phyloP scores from a whole-genome alignment of 2,329 filamentous ascomycete genomes.

The Eutypella sp. region DNA sequence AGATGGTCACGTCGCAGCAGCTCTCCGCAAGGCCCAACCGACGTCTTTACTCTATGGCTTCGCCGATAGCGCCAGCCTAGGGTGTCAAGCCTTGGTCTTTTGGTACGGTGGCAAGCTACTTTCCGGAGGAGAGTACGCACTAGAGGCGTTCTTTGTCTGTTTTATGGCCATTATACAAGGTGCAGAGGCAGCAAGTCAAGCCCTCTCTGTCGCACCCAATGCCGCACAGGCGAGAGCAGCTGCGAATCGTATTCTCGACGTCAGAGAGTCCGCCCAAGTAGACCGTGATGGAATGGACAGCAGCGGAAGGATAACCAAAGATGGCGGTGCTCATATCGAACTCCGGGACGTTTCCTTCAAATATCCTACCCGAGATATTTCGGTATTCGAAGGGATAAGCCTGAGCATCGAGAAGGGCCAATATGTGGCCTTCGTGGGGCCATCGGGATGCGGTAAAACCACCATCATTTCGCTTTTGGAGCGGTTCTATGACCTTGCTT shows the following conservation, averaged over 20 bases:
- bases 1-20: conserved; percentile 48
- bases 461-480: conserved; percentile 61
- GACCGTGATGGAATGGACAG: conserved; percentile 20
- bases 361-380: conserved; percentile 49
- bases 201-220: conserved; percentile 59
- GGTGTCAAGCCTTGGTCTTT: conserved; percentile 55
- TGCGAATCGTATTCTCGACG: conserved; percentile 50
- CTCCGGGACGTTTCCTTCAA: conserved; percentile 49
- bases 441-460: conserved; percentile 65
- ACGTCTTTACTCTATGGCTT: conserved; percentile 60
- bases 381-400: conserved; percentile 55
- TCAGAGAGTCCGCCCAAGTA: conserved; percentile 34
- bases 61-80: conserved; percentile 59
- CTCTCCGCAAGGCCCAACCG: conserved; percentile 55
- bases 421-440: conserved; percentile 62
- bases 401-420: conserved; percentile 59
- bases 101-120: conserved; percentile 60
- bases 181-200: conserved; percentile 58
- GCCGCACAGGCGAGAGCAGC: conserved; percentile 50
- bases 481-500: conserved; percentile 66
- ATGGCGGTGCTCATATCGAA: conserved; percentile 47
- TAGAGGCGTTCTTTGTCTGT: conserved; percentile 43
- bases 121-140: conserved; percentile 38
- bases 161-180: conserved; percentile 63
- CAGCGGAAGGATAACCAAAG: conserved; percentile 30